A percentile compares a stretch with the other conserved stretches of the same genome.
These are phyloP conservation scores for Sporobolomyces roseus DNA, from an alignment of 768 basidiomycete genomes.

Conservation along the genomic window DNA sequence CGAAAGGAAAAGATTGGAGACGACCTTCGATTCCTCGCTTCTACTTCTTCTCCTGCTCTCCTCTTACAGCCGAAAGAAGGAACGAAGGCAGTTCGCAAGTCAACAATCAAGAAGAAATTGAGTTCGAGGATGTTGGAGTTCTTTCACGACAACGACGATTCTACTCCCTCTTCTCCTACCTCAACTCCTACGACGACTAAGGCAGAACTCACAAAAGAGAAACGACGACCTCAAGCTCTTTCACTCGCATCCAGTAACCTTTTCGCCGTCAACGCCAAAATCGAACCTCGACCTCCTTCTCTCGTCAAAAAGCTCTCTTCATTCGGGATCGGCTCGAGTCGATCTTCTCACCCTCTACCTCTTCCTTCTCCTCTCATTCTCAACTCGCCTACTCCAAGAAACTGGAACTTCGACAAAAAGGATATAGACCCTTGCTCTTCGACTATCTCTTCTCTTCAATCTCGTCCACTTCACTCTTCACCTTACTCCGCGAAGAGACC, in stretches of 20 bases:
- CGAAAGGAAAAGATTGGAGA: background rate
- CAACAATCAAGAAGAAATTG: slow-evolving; percentile 1
- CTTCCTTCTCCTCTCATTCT: slow-evolving; percentile 3
- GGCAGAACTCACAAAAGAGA: background rate
- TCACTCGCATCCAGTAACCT: slow-evolving; percentile 5
- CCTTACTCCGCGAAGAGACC: too few relatives aligned
- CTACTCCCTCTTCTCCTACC: background rate
- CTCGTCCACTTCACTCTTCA: background rate
- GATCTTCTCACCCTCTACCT: background rate
- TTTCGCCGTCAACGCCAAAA: background rate
- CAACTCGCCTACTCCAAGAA: background rate
- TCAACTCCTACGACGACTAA: background rate
- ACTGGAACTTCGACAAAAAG: background rate
- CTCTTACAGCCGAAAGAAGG: too few relatives aligned
- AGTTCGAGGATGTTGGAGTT: background rate
- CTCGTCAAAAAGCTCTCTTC: background rate
- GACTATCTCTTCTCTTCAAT: background rate
- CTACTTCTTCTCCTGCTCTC: background rate
- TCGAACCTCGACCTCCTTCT: background rate
- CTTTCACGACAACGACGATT: slow-evolving; percentile 1
- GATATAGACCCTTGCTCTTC: slow-evolving; percentile 1
- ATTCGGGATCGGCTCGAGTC: background rate
- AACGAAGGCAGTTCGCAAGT: background rate
- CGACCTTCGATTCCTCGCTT: background rate
- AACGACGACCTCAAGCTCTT: slow-evolving; percentile 2